These are phyloP conservation scores for Volvariella volvacea DNA, from an alignment of 1,284 basidiomycete species.

Conservation along the genomic window DNA sequence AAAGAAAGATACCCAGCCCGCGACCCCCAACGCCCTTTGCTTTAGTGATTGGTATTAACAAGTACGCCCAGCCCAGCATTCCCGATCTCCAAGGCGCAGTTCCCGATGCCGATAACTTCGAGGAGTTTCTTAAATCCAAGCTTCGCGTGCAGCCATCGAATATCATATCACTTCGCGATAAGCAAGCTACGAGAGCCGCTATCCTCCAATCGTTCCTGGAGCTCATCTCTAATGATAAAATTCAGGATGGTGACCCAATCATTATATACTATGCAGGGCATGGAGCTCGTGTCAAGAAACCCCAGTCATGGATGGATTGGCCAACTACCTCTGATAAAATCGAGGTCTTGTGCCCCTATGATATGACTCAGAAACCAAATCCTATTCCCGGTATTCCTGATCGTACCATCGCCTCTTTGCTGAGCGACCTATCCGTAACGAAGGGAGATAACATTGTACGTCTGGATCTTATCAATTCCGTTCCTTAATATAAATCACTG, in stretches of 20 bases:
- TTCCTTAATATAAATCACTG: too few relatives aligned
- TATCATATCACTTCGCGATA: slow-evolving; percentile 24
- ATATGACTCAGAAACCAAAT: slow-evolving; percentile 13
- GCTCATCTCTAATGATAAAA: slow-evolving; percentile 18
- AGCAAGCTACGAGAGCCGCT: slow-evolving; percentile 22
- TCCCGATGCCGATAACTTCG: slow-evolving; percentile 24
- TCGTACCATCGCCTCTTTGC: slow-evolving; percentile 23
- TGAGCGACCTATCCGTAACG: slow-evolving; percentile 17
- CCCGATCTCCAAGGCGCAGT: slow-evolving; percentile 20
- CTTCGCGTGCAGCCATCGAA: slow-evolving; percentile 21
- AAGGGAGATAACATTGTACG: too few relatives aligned
- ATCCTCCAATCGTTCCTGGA: slow-evolving; percentile 23
- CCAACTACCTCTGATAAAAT: slow-evolving; percentile 17
- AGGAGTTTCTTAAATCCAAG: slow-evolving; percentile 18
- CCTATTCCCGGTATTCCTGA: slow-evolving; percentile 24
- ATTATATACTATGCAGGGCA: slow-evolving; percentile 33
- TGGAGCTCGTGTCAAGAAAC: slow-evolving; percentile 21
- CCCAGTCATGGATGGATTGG: slow-evolving; percentile 19
- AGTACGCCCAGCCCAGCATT: slow-evolving; percentile 11
- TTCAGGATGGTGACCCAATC: slow-evolving; percentile 19
- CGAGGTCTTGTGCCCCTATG: slow-evolving; percentile 24
- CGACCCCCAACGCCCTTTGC: slow-evolving; percentile 15
- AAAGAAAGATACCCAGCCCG: too few relatives aligned
- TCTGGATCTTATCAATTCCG: too few relatives aligned
- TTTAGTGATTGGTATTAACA: slow-evolving; percentile 27